Conservation (phyloP, 352 stramenopile genomes). For the Phytophthora citrophthora region DNA sequence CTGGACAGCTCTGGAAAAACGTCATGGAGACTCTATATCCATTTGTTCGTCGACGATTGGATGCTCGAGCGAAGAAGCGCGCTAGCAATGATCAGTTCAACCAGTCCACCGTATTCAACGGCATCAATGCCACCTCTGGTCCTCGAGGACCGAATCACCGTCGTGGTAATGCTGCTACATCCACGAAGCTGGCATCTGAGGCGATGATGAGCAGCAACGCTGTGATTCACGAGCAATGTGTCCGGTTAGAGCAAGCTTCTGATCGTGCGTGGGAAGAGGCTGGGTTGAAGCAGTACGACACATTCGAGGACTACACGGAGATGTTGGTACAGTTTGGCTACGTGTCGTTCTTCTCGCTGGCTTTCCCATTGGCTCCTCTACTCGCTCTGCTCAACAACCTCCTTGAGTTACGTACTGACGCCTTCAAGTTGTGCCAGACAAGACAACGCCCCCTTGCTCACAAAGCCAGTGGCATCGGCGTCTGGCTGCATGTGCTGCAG, state of each 20-base stretch:
- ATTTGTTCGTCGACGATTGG: slow-evolving; percentile 54
- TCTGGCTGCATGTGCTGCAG: slow-evolving; percentile 92
- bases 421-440: slow-evolving; percentile 95
- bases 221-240: slow-evolving; percentile 79
- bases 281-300: slow-evolving; percentile 91
- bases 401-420: slow-evolving; percentile 92
- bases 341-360: slow-evolving; percentile 95
- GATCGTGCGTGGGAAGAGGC: slow-evolving; percentile 91
- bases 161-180: slow-evolving; percentile 15
- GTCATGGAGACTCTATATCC: slow-evolving; percentile 91
- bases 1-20: slow-evolving; percentile 94
- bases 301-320: slow-evolving; percentile 95
- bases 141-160: slow-evolving; percentile 18
- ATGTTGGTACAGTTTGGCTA: slow-evolving; percentile 96
- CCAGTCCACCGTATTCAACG: slow-evolving; percentile 68
- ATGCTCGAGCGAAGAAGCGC: slow-evolving; percentile 57
- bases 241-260: slow-evolving; percentile 81
- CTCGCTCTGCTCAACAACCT: slow-evolving; percentile 95
- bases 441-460: slow-evolving; percentile 90
- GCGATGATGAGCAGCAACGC: slow-evolving; percentile 51
- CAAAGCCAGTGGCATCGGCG: slow-evolving; percentile 93
- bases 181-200: slow-evolving; percentile 19
- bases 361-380: slow-evolving; percentile 94
- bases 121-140: slow-evolving; percentile 11
- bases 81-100: slow-evolving; percentile 70